A percentile compares a stretch with the other conserved stretches of the same genome.
phyloP scores from a whole-genome alignment of 2,329 filamentous ascomycete genomes.

The Scopulariopsis brevicaulis region DNA sequence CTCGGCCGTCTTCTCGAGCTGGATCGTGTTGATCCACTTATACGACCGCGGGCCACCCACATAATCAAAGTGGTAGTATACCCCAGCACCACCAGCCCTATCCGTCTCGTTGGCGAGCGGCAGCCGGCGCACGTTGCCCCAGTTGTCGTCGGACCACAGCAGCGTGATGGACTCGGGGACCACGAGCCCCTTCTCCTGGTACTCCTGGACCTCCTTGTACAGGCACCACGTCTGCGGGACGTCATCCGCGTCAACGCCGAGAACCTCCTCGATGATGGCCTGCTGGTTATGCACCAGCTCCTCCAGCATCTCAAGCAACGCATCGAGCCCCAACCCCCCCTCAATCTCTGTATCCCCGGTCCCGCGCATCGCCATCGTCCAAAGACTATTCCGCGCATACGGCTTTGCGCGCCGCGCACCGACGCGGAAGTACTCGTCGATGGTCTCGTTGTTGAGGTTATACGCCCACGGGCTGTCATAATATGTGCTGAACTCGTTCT shows the following conservation, averaged over 20 bases:
- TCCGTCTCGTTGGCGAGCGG: constrained; percentile 47
- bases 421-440: constrained; percentile 57
- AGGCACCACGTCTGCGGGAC: constrained; percentile 63
- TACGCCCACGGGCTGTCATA: constrained; percentile 57
- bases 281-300: constrained; percentile 50
- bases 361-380: constrained; percentile 62
- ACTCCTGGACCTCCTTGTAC: constrained; percentile 64
- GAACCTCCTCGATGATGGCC: constrained; percentile 42
- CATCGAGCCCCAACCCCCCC: constrained; percentile 35
- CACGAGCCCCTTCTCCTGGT: constrained; percentile 49
- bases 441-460: constrained; percentile 55
- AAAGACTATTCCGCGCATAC: constrained; percentile 52
- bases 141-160: constrained; percentile 61
- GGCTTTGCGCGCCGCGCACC: constrained; percentile 54
- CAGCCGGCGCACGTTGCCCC: constrained; percentile 51
- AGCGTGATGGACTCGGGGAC: constrained; percentile 55
- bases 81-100: constrained; percentile 50
- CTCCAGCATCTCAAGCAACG: constrained; percentile 47
- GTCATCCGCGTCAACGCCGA: constrained; percentile 33
- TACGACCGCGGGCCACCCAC: constrained; percentile 34
- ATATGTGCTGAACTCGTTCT: constrained; percentile 42
- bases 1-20: constrained; percentile 48
- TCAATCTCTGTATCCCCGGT: constrained; percentile 52
- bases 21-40: constrained; percentile 54
- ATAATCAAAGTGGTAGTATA: constrained; percentile 49